Evolutionary conservation across 305 asterid genomes (phyloP).

Genomic region (Fraxinus sp.): DNA sequence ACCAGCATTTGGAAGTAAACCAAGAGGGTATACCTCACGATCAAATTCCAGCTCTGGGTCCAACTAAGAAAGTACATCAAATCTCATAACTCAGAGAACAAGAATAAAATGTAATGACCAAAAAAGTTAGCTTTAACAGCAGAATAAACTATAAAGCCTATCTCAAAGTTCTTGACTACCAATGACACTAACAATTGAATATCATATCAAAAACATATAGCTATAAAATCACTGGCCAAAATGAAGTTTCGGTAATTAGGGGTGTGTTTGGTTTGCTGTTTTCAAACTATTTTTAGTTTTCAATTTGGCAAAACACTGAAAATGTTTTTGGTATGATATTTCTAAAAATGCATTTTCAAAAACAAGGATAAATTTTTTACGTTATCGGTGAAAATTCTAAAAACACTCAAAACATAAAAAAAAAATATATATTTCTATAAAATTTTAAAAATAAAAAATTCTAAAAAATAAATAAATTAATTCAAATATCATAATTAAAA

Average conservation of each 20-base stretch:
- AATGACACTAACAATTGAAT: neutral
- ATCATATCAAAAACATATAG: neutral
- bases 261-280: no score
- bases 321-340: no score
- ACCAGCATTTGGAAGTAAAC: constrained; percentile 94
- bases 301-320: no score
- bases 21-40: constrained; percentile 98
- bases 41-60: constrained; percentile 99
- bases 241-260: neutral
- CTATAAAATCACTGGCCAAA: neutral
- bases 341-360: no score
- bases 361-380: no score
- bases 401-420: no score
- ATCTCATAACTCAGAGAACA: constrained; percentile 26
- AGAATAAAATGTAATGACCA: constrained; percentile 14
- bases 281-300: no score
- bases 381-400: no score
- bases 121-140: neutral
- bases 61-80: constrained; percentile 60
- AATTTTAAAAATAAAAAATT: no score
- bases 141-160: constrained; percentile 4
- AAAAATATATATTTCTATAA: no score
- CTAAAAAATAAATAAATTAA: no score
- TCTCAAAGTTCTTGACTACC: neutral
- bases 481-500: no score